phyloP scores from a whole-genome alignment of 805 yeast genomes.

The Candida manassasensis region DNA sequence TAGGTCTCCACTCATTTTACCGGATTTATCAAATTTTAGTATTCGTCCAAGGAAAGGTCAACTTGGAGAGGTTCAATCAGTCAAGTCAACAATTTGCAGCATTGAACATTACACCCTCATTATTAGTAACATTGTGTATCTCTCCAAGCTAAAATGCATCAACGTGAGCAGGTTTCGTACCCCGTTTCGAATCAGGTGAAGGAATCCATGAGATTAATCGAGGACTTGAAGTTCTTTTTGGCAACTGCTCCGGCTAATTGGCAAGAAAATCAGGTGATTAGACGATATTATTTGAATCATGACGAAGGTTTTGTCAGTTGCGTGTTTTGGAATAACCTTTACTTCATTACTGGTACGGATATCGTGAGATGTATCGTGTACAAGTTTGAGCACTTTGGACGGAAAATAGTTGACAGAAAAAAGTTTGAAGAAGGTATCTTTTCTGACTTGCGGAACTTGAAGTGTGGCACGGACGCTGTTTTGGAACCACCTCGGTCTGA shows the following conservation, averaged over 20 bases:
- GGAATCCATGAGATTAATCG: conserved; percentile 59
- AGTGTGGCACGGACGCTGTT: conserved; percentile 82
- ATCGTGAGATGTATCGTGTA: conserved; percentile 88
- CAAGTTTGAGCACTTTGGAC: conserved; percentile 84
- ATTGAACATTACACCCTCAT: no score
- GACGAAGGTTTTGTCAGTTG: conserved; percentile 93
- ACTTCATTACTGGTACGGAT: conserved; percentile 92
- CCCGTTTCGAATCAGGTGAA: conserved; percentile 6
- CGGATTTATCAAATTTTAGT: no score
- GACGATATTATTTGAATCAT: conserved; percentile 78
- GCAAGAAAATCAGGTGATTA: conserved; percentile 82
- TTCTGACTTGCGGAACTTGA: conserved; percentile 81
- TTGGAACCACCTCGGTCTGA: conserved; percentile 83
- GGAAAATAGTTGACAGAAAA: conserved; percentile 78
- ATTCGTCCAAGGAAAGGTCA: no score
- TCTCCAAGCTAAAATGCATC: no score
- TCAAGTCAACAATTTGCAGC: no score
- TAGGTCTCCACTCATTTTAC: no score
- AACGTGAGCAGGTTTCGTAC: no score
- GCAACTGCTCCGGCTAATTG: conserved; percentile 95
- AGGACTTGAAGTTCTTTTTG: conserved; percentile 77
- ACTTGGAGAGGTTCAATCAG: no score
- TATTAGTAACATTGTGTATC: no score
- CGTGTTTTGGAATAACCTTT: conserved; percentile 85
- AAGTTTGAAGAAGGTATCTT: conserved; percentile 96